Evolutionary conservation across 2,329 filamentous ascomycete genomes (phyloP), one percentile per base, ranked within the genome.

Genomic region (Rhynchosporium secalis): DNA sequence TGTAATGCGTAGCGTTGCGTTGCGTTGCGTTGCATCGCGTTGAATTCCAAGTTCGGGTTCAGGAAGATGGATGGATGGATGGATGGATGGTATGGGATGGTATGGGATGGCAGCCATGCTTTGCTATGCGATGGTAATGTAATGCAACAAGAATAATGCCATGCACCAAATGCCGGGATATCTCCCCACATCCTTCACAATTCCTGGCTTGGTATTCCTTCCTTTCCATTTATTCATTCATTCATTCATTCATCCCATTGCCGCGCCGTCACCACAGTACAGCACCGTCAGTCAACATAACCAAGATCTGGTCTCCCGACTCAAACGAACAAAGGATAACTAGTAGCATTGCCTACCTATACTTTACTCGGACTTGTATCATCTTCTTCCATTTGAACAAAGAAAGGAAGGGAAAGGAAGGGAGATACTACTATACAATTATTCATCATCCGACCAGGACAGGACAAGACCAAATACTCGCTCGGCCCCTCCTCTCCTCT

Each of bases 131-230:
- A 46, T 46, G 43, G n/a, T 45, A n/a, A 2, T 45, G 41, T n/a
- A n/a, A 45, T 45, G 41, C 41, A 45, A 45, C n/a, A 45, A 45
- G 15, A 3, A 12, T 7, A 45, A n/a, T 8, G 33, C 13, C 3
- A 49, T 48, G 46, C 47, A 31, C 29, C 33, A 20, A 41, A 41
- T 54, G 20, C 51, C 51, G 51, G 49, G 49, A 54, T 54, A 40
- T 28, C 47, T 20, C 29, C 10, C 20, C 20, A 20, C 20, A 20
- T 20, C 20, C 20, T 20, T 20, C 20, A 20, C 20, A 20, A 20
- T 20, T 20, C 20, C 20, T 20, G 1, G 20, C 20, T 20, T 20
- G 20, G 20, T 20, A 20, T 20, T 20, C 20, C 20, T 20, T 20
- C 20, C 20, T 20, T 20, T 20, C 20, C 20, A 20, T 20, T 20